Evolutionary conservation across 139 green algal genomes (phyloP).

Genomic region (Gonium pectorale): DNA sequence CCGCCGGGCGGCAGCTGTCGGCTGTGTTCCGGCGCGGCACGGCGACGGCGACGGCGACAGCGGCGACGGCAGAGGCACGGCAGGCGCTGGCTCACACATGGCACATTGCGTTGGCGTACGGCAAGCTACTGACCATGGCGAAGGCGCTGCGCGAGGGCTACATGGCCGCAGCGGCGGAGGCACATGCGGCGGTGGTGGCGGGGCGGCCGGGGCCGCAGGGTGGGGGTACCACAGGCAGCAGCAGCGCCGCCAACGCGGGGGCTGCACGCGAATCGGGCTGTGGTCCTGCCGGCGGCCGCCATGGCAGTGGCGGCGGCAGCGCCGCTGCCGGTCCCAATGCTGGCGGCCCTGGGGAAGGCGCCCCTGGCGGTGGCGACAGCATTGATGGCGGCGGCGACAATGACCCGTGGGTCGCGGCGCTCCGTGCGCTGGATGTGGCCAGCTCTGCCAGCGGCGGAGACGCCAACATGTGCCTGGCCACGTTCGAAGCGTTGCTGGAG

Average conservation of each 20-base stretch:
- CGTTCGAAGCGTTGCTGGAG: conserved; percentile 9
- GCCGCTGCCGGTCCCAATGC: no score
- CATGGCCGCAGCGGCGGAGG: neutral
- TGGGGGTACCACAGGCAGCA: no score
- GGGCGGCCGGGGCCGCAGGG: no score
- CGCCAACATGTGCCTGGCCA: conserved; percentile 9
- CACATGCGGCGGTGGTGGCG: no score
- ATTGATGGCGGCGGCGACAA: neutral
- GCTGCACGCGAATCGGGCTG: neutral
- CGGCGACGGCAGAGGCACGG: neutral
- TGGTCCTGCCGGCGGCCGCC: neutral
- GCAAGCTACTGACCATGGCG: neutral
- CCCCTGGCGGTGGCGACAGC: neutral
- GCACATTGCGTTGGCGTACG: neutral
- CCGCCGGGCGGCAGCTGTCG: neutral
- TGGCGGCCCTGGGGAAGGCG: no score
- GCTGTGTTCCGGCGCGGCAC: no score
- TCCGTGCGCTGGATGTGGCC: neutral
- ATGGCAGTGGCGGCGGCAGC: neutral
- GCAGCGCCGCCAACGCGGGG: neutral
- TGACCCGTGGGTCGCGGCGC: neutral
- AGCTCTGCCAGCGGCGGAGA: neutral
- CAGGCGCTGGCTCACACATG: neutral
- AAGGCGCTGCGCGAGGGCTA: neutral
- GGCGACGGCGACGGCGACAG: neutral